Evolutionary conservation across 2,329 filamentous ascomycete genomes (phyloP).

Genomic region (Harringtonia lauricola): DNA sequence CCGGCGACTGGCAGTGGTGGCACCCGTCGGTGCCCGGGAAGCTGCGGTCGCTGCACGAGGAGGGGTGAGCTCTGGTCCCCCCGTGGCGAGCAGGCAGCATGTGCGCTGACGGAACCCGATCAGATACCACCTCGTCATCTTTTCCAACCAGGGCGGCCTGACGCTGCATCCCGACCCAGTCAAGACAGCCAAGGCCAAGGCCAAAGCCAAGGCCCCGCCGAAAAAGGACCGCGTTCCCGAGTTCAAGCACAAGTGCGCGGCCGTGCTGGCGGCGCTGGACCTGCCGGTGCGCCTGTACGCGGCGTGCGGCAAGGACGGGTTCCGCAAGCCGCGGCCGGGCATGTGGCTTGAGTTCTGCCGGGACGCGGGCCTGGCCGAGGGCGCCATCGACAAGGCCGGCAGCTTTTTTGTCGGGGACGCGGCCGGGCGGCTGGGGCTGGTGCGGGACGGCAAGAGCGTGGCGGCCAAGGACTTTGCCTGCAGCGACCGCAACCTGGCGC

Average conservation of each 20-base stretch:
- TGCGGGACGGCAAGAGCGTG: constrained; percentile 26
- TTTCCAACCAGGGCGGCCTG: constrained; percentile 85
- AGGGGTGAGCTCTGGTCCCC: constrained; percentile 41
- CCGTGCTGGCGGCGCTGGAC: constrained; percentile 60
- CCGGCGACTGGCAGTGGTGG: constrained; percentile 94
- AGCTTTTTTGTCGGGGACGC: constrained; percentile 92
- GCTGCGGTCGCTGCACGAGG: constrained; percentile 56
- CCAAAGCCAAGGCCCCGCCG: constrained; percentile 36
- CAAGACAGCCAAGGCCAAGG: background rate
- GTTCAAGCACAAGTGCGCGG: constrained; percentile 73
- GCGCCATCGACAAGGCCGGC: constrained; percentile 52
- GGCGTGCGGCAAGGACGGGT: constrained; percentile 71
- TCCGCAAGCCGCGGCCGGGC: constrained; percentile 74
- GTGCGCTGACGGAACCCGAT: too few species aligned
- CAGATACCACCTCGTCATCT: constrained; percentile 64
- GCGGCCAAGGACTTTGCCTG: constrained; percentile 64
- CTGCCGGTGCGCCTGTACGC: constrained; percentile 75
- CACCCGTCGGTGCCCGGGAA: constrained; percentile 55
- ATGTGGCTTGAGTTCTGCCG: constrained; percentile 66
- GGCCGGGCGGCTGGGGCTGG: constrained; percentile 42
- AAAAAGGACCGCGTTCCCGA: constrained; percentile 51
- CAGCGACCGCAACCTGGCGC: constrained; percentile 68
- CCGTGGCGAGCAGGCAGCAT: background rate
- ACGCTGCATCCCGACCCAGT: constrained; percentile 53
- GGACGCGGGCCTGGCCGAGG: constrained; percentile 46